phyloP scores from a whole-genome alignment of 768 basidiomycete species.

The Tylopilus subfusipes region DNA sequence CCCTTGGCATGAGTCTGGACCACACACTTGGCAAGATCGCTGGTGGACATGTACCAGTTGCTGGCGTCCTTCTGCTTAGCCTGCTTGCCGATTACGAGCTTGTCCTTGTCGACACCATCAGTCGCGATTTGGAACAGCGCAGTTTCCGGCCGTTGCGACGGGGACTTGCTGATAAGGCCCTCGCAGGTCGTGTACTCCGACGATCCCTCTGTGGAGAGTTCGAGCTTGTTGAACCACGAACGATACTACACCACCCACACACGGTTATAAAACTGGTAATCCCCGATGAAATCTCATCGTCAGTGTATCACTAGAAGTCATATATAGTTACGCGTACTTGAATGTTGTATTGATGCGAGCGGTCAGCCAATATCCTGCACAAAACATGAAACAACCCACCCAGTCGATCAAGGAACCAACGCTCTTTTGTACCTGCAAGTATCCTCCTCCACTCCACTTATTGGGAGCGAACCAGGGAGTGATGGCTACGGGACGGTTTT shows the following conservation, averaged over 20 bases:
- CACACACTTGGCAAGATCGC: conserved; percentile 54
- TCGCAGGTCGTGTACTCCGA: too few species aligned
- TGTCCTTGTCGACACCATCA: conserved; percentile 42
- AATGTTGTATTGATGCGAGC: too few species aligned
- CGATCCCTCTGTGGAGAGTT: conserved; percentile 49
- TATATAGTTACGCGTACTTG: too few species aligned
- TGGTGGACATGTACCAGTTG: conserved; percentile 54
- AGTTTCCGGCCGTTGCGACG: conserved; percentile 54
- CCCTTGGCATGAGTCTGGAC: conserved; percentile 58
- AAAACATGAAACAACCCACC: too few species aligned
- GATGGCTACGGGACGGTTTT: conserved; percentile 31
- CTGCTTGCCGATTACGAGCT: conserved; percentile 55
- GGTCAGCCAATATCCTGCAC: too few species aligned
- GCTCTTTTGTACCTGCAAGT: conserved; percentile 35
- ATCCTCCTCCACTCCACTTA: conserved; percentile 37
- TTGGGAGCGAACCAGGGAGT: conserved; percentile 41
- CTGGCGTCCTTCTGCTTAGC: conserved; percentile 34
- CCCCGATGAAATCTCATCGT: too few species aligned
- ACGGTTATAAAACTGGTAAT: conserved; percentile 25
- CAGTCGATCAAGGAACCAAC: conserved; percentile 41
- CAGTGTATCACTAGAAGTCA: too few species aligned
- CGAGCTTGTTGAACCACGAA: too few species aligned
- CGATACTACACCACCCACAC: too few species aligned
- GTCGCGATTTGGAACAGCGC: conserved; percentile 52
- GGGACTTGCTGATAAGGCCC: conserved; percentile 55